phyloP scores from a whole-genome alignment of 139 green algal genomes.

The Klebsormidium nitens region DNA sequence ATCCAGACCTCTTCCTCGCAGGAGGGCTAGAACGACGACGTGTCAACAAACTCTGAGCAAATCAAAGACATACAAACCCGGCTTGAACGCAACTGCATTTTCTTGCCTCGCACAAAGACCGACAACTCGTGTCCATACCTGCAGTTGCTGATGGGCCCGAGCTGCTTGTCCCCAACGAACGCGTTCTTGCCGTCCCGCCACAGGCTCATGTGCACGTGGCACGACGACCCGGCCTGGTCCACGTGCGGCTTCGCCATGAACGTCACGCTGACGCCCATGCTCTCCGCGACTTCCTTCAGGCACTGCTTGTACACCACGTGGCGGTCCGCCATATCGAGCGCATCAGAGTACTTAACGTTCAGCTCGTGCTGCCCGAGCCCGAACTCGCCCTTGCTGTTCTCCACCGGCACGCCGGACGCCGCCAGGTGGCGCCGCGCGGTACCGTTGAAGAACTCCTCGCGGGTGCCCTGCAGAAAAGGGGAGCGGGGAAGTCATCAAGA shows the following conservation, averaged over 20 bases:
- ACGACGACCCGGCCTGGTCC: background rate
- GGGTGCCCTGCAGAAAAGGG: conserved; percentile 3
- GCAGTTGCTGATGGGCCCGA: too few relatives aligned
- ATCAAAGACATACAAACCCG: too few relatives aligned
- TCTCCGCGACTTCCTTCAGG: conserved; percentile 4
- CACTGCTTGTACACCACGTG: conserved; percentile 13
- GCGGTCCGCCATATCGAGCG: background rate
- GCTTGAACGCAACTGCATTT: too few relatives aligned
- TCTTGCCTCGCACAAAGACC: too few relatives aligned
- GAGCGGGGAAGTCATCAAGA: too few relatives aligned
- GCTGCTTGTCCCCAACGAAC: conserved; percentile 3
- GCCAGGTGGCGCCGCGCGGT: background rate
- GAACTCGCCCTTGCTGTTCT: conserved; percentile 16
- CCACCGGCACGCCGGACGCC: background rate
- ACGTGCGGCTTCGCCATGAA: background rate
- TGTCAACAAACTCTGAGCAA: too few relatives aligned
- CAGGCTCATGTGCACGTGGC: conserved; percentile 11
- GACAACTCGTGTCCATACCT: too few relatives aligned
- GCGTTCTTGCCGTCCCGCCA: background rate
- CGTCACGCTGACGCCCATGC: background rate
- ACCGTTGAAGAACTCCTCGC: conserved; percentile 3
- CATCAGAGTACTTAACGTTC: conserved; percentile 11
- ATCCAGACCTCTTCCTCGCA: too few relatives aligned
- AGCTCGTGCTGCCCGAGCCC: conserved; percentile 7
- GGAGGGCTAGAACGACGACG: too few relatives aligned